Evolutionary conservation across 306 rosid species (phyloP).

Genomic region (Cyamopsis tetragonoloba): DNA sequence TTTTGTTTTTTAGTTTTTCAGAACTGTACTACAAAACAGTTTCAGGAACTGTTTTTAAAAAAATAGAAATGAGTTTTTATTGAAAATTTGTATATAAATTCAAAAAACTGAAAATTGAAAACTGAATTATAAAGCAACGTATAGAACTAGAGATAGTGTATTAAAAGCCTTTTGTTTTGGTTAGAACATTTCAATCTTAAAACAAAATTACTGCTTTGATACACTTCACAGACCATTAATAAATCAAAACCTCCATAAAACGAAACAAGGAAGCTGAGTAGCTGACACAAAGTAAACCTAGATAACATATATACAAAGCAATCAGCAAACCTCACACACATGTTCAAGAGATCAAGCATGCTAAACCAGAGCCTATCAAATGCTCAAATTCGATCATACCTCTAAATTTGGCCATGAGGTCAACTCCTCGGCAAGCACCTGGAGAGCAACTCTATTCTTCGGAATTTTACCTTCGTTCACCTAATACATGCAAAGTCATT

Average conservation of each 20-base stretch:
- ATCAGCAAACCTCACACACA: background rate
- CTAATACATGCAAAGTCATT: slow-evolving; percentile 36
- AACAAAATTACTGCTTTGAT: background rate
- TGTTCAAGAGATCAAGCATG: background rate
- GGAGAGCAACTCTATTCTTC: slow-evolving; percentile 54
- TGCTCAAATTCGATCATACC: slow-evolving; percentile 46
- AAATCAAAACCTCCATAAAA: slow-evolving; percentile 5
- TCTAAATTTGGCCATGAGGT: slow-evolving; percentile 87
- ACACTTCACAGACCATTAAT: background rate
- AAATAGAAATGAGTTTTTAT: too few relatives aligned
- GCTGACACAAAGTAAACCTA: background rate
- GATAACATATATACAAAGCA: background rate
- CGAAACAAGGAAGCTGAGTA: background rate
- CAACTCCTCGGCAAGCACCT: slow-evolving; percentile 85
- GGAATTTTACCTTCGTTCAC: slow-evolving; percentile 88
- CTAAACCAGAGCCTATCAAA: background rate
- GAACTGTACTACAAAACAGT: too few relatives aligned
- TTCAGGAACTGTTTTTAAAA: too few relatives aligned
- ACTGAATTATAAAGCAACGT: slow-evolving; percentile 7
- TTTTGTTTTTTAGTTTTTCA: too few relatives aligned
- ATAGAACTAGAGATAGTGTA: background rate
- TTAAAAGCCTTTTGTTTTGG: background rate
- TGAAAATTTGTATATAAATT: too few relatives aligned
- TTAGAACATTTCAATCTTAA: background rate
- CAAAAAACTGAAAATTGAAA: too few relatives aligned